Percentiles rank a stretch among this genome's conserved stretches.
phyloP scores from a whole-genome alignment of 2,329 filamentous ascomycete genomes.

The Pestalotiopsis sp. region DNA sequence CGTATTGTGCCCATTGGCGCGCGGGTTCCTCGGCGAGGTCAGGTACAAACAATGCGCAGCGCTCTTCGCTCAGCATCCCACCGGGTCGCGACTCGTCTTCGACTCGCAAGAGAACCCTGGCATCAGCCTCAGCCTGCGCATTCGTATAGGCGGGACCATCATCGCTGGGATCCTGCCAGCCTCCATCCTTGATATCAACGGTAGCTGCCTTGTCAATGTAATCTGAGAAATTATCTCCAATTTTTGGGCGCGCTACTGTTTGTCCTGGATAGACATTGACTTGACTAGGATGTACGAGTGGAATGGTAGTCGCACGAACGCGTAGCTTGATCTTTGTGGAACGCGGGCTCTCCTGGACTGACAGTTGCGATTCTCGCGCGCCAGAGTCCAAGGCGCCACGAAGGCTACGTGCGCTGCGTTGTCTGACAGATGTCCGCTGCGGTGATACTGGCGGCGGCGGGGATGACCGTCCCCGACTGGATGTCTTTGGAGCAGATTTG shows the following conservation, averaged over 20 bases:
- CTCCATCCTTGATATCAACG: constrained; percentile 59
- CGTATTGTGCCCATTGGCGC: constrained; percentile 80
- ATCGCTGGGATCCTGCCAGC: constrained; percentile 51
- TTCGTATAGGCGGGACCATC: constrained; percentile 59
- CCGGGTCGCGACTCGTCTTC: constrained; percentile 73
- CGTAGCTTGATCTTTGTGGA: constrained; percentile 48
- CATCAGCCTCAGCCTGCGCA: constrained; percentile 67
- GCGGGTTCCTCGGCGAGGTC: constrained; percentile 73
- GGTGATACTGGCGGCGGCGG: constrained; percentile 37
- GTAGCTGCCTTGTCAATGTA: constrained; percentile 52
- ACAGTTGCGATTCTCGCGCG: constrained; percentile 17
- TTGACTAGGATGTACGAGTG: constrained; percentile 60
- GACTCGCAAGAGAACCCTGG: constrained; percentile 66
- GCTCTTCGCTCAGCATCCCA: constrained; percentile 69
- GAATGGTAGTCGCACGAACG: constrained; percentile 48
- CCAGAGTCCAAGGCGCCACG: constrained; percentile 27
- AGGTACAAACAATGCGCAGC: constrained; percentile 71
- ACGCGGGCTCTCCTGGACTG: constrained; percentile 22
- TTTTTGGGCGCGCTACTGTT: constrained; percentile 42
- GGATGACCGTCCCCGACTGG: constrained; percentile 36
- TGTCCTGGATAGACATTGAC: constrained; percentile 43
- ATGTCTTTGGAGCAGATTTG: constrained; percentile 23
- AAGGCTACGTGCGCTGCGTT: constrained; percentile 42
- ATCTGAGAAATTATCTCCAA: constrained; percentile 57
- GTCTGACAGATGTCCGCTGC: constrained; percentile 38